These are phyloP conservation scores for Diplodia scrobiculata DNA, from an alignment of 2,329 filamentous ascomycete genomes.

Conservation along the genomic window DNA sequence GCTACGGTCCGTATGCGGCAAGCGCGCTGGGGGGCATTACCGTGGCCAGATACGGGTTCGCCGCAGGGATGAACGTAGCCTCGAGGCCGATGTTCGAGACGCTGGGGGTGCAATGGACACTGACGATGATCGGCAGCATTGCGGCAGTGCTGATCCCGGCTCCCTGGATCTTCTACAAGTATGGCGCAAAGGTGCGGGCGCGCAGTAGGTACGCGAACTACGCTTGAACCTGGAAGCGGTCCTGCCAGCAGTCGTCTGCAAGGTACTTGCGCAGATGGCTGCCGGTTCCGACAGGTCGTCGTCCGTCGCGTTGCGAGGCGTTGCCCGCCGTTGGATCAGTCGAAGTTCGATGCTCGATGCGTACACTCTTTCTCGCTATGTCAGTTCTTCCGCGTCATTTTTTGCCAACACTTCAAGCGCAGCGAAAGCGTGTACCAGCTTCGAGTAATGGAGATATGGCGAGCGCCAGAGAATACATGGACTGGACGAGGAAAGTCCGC, in stretches of 20 bases:
- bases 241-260: not conserved
- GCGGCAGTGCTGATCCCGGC: conserved; percentile 40
- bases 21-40: conserved; percentile 46
- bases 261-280: not conserved
- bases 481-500: not conserved
- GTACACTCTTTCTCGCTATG: not conserved
- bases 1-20: conserved; percentile 48
- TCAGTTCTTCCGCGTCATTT: not conserved
- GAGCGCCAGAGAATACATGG: not conserved
- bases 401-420: not conserved
- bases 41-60: conserved; percentile 40
- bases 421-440: not conserved
- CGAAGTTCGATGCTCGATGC: not conserved
- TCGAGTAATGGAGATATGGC: not conserved
- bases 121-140: conserved; percentile 47
- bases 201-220: conserved; percentile 24
- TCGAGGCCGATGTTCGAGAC: conserved; percentile 46
- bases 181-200: conserved; percentile 34
- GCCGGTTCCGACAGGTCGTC: not conserved
- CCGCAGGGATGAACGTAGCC: conserved; percentile 48
- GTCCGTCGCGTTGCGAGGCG: conserved; percentile 2
- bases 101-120: conserved; percentile 49
- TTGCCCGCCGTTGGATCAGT: conserved; percentile 5
- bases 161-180: conserved; percentile 43
- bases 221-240: not conserved